A percentile compares a stretch with the other conserved stretches of the same genome.
Conservation (phyloP, 2,329 filamentous ascomycete genomes). For the Colletotrichum chrysophilum region DNA sequence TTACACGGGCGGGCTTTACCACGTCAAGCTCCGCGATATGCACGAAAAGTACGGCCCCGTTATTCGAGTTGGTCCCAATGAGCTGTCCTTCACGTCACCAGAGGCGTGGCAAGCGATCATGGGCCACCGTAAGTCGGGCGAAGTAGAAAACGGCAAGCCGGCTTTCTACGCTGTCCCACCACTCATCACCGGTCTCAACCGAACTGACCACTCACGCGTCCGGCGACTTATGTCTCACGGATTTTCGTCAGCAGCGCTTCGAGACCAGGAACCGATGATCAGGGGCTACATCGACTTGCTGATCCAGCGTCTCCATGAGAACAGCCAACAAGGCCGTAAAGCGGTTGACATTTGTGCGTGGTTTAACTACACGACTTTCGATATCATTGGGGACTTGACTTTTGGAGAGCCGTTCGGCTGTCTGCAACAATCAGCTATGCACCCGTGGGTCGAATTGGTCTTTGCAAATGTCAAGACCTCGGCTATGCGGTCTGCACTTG, state of each 20-base stretch:
- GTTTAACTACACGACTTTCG: slow-evolving; percentile 32
- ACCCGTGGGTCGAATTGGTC: slow-evolving; percentile 26
- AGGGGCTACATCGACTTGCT: slow-evolving; percentile 14
- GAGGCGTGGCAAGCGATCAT: slow-evolving; percentile 45
- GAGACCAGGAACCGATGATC: slow-evolving; percentile 33
- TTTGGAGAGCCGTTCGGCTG: slow-evolving; percentile 32
- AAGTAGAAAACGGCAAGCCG: neutral
- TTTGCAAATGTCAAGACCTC: neutral
- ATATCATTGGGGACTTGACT: slow-evolving; percentile 31
- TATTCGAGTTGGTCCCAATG: slow-evolving; percentile 49
- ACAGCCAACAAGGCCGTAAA: neutral
- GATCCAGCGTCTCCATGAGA: neutral
- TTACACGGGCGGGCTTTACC: neutral
- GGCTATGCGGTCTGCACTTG: neutral
- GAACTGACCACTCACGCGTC: neutral
- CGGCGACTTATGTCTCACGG: slow-evolving; percentile 30
- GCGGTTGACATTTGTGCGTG: slow-evolving; percentile 3
- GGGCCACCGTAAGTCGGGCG: slow-evolving; percentile 22
- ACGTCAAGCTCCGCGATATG: slow-evolving; percentile 31
- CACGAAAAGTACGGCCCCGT: slow-evolving; percentile 47
- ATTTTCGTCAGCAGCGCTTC: slow-evolving; percentile 33
- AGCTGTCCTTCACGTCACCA: slow-evolving; percentile 46
- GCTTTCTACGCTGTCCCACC: neutral
- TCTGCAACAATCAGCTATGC: slow-evolving; percentile 23
- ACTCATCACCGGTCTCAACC: neutral